Base-by-base conservation (phyloP, 176 grass and related monocot species). In the Secale cereale region DNA sequence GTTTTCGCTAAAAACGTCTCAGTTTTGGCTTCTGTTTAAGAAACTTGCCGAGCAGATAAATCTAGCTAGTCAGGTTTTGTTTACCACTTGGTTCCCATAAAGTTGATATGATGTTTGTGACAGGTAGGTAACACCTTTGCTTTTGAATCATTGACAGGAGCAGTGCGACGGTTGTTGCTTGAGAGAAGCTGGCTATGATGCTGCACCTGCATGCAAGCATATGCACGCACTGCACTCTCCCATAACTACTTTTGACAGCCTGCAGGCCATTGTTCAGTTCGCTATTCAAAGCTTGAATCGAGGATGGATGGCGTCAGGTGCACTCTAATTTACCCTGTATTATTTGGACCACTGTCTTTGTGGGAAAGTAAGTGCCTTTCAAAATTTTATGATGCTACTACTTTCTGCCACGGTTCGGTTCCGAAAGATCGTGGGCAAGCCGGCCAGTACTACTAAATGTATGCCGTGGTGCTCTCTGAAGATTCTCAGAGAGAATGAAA, bases 141-240 rank as follows among this genome's bases (percentile, higher is more conserved):
- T 64, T 83, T 40, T 86, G 64, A 70, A 90, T 56, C 61, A 77
- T 82, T 90, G 56, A 48, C 64, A 86, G 39, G 72, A 41, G 39
- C 33, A 22, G 23, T 61, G 16, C 2, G 68, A 81, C 2, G 33
- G 39, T 54, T 41, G 54, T 31, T 27, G 19, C n/a, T 62, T 72
- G 10, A 12, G 14, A 83, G 74, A 78, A 86, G 74, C 65, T 7
- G 48, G 16, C 48, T 50, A 72, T 66, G 30, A 83, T 81, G 31
- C n/a, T 78, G 17, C 56, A 78, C 59, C 70, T 50, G 57, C 66
- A 59, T 40, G 15, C 22, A 48, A 83, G 16, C 76, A 75, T 23
- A 65, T 71, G 74, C 73, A 82, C 57, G 33, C 56, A 29, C 31
- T 63, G 63, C 52, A 78, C 45, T 76, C 78, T 82, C 40, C 35